phyloP scores from a whole-genome alignment of 2,329 filamentous ascomycete species.

The Paraphaeosphaeria minitans region DNA sequence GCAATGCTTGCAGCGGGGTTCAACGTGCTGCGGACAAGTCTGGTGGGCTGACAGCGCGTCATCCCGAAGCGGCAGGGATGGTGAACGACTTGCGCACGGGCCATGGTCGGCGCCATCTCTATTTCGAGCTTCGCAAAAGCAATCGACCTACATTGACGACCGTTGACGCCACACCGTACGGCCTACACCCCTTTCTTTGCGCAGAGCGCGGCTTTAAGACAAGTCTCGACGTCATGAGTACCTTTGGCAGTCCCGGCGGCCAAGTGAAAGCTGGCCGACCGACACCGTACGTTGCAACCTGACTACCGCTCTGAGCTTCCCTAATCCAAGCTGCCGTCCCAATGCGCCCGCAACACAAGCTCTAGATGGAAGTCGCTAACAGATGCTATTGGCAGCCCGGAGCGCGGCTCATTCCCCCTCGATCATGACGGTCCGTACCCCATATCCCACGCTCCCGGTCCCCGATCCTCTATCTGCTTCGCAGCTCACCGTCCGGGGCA shows the following conservation, averaged over 20 bases:
- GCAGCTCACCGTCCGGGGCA: neutral
- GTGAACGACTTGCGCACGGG: conserved; percentile 19
- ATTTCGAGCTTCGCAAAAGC: conserved; percentile 26
- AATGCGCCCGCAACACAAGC: neutral
- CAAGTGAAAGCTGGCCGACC: conserved; percentile 68
- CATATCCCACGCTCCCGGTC: conserved; percentile 53
- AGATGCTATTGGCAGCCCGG: conserved; percentile 63
- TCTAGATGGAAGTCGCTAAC: conserved; percentile 17
- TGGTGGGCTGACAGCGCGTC: conserved; percentile 15
- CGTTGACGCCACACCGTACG: conserved; percentile 10
- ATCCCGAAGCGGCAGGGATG: conserved; percentile 23
- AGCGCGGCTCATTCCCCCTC: conserved; percentile 93
- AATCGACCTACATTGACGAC: conserved; percentile 3
- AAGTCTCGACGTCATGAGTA: conserved; percentile 57
- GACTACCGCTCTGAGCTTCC: conserved; percentile 7
- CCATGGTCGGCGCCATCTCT: conserved; percentile 25
- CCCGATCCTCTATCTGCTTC: conserved; percentile 5
- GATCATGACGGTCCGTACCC: conserved; percentile 76
- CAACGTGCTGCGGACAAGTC: too few relatives aligned
- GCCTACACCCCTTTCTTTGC: neutral
- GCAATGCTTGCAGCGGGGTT: neutral
- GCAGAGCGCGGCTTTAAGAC: neutral
- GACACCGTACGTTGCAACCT: conserved; percentile 63
- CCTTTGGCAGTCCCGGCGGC: conserved; percentile 74
- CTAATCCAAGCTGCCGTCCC: conserved; percentile 9